These are phyloP conservation scores for Wickerhamomyces canadensis DNA, from an alignment of 805 yeast genomes.

Conservation along the genomic window DNA sequence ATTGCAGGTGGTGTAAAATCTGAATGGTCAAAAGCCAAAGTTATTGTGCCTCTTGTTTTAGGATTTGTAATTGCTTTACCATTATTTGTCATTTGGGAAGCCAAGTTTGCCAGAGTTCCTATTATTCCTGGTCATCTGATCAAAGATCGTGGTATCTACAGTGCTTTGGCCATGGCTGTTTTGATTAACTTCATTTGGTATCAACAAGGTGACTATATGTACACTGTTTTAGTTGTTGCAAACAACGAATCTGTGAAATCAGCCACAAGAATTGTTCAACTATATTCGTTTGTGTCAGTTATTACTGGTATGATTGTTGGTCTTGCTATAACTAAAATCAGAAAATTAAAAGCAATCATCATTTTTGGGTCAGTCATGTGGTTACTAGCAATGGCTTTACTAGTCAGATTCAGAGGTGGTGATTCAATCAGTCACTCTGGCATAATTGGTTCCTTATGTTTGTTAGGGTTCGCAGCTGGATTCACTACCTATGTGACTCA, in stretches of 20 bases:
- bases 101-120: slow-evolving; percentile 47
- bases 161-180: slow-evolving; percentile 54
- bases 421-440: slow-evolving; percentile 43
- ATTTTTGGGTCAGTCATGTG: slow-evolving; percentile 53
- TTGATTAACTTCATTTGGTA: slow-evolving; percentile 54
- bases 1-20: slow-evolving; percentile 52
- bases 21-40: slow-evolving; percentile 51
- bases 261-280: slow-evolving; percentile 59
- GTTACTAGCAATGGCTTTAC: slow-evolving; percentile 56
- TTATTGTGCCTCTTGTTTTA: slow-evolving; percentile 60
- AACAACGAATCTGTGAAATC: slow-evolving; percentile 49
- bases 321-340: slow-evolving; percentile 40
- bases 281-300: slow-evolving; percentile 62
- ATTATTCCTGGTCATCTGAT: slow-evolving; percentile 48
- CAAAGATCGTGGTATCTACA: slow-evolving; percentile 59
- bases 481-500: slow-evolving; percentile 63
- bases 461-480: slow-evolving; percentile 71
- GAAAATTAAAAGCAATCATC: slow-evolving; percentile 55
- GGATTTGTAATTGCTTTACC: slow-evolving; percentile 52
- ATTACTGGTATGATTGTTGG: slow-evolving; percentile 57
- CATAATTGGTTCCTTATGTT: slow-evolving; percentile 57
- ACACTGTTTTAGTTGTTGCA: slow-evolving; percentile 55
- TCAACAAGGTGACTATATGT: slow-evolving; percentile 63
- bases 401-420: slow-evolving; percentile 52
- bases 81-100: slow-evolving; percentile 51